Conservation (phyloP, 148 eudicot species). For the Arbutus unedo region DNA sequence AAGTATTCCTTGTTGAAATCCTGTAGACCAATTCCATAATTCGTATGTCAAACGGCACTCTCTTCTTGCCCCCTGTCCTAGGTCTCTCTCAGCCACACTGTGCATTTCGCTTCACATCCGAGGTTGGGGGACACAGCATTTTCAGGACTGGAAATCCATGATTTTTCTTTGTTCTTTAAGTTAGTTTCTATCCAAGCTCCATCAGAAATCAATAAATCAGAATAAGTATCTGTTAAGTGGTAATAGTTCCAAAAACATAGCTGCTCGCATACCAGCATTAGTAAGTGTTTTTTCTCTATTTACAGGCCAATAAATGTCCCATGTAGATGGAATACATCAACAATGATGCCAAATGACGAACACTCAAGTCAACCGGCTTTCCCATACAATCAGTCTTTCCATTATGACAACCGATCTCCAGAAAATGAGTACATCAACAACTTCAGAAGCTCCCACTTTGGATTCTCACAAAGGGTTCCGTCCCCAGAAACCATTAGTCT, state of each 20-base stretch:
- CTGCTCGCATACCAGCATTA: neutral
- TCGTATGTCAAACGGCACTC: no score
- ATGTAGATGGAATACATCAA: constrained; percentile 48
- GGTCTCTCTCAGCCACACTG: no score
- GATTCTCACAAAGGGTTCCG: constrained; percentile 29
- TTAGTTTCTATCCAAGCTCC: neutral
- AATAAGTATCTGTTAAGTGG: neutral
- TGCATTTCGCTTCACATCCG: no score
- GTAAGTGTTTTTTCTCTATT: neutral
- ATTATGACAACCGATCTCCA: constrained; percentile 12
- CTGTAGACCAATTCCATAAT: neutral
- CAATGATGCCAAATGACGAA: constrained; percentile 14
- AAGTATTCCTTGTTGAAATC: neutral
- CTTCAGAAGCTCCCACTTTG: constrained; percentile 31
- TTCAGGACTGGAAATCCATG: neutral
- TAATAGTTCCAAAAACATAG: neutral
- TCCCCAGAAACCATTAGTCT: constrained; percentile 48
- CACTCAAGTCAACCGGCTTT: constrained; percentile 24
- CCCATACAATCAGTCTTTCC: constrained; percentile 16
- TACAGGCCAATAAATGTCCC: constrained; percentile 58
- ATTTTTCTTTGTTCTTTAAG: neutral
- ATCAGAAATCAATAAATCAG: neutral
- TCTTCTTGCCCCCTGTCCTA: no score
- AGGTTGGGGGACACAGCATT: neutral
- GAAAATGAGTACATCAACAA: constrained; percentile 24